These are phyloP conservation scores for Dendrostoma leiphaemia DNA, from an alignment of 2,329 filamentous ascomycete genomes.

Conservation along the genomic window DNA sequence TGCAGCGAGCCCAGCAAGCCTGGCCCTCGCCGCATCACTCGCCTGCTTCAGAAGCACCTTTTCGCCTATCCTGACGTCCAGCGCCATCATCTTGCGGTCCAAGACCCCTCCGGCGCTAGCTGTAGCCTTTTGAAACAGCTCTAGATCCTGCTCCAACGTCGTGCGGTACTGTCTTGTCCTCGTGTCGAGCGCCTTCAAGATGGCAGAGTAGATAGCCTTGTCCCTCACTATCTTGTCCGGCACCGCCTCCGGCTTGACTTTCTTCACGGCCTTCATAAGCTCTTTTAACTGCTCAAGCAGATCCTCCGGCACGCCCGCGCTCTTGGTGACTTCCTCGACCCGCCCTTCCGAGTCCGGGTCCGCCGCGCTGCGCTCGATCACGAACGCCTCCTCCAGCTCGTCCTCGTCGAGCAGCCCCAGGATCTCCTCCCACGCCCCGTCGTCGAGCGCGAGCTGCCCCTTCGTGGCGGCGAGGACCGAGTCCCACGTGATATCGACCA, in stretches of 20 bases:
- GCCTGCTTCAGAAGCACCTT: slow-evolving; percentile 31
- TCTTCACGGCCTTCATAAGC: slow-evolving; percentile 49
- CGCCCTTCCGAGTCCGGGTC: slow-evolving; percentile 49
- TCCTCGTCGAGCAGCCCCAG: slow-evolving; percentile 49
- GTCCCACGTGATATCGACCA: slow-evolving; percentile 71
- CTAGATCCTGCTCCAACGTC: slow-evolving; percentile 28
- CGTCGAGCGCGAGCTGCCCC: slow-evolving; percentile 34
- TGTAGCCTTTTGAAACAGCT: slow-evolving; percentile 5
- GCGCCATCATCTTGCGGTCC: slow-evolving; percentile 25
- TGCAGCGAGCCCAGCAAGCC: slow-evolving; percentile 18
- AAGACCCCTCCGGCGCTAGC: neutral
- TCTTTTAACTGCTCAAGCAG: slow-evolving; percentile 50
- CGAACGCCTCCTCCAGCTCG: slow-evolving; percentile 72
- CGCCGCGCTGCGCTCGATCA: slow-evolving; percentile 56
- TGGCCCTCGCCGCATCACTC: slow-evolving; percentile 21
- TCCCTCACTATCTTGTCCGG: slow-evolving; percentile 50
- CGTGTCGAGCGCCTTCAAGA: slow-evolving; percentile 30
- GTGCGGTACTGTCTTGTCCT: slow-evolving; percentile 29
- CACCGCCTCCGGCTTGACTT: slow-evolving; percentile 39
- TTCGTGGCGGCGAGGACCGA: slow-evolving; percentile 49
- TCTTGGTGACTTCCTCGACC: slow-evolving; percentile 29
- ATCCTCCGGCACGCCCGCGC: slow-evolving; percentile 46
- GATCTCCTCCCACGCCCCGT: slow-evolving; percentile 16
- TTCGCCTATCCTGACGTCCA: slow-evolving; percentile 35
- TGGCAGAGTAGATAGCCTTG: slow-evolving; percentile 39